These are phyloP conservation scores for Puya raimondii DNA, from an alignment of 176 grass and related monocot species.

Conservation along the genomic window DNA sequence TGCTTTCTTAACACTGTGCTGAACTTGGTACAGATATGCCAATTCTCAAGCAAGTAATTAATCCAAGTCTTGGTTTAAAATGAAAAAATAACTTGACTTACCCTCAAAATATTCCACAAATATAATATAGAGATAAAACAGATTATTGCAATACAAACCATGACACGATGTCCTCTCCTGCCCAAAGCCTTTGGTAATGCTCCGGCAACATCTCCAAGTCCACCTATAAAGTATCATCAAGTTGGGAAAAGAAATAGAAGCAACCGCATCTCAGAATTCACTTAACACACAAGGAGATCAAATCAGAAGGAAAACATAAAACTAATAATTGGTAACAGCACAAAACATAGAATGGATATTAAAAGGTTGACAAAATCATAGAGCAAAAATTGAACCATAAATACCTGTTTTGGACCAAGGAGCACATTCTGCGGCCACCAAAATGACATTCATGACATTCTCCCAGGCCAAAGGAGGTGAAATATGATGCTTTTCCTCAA, in stretches of 20 bases:
- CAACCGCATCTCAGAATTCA: background rate
- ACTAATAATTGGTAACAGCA: background rate
- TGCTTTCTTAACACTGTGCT: background rate
- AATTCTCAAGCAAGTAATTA: background rate
- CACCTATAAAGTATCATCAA: constrained; percentile 47
- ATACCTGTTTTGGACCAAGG: constrained; percentile 99
- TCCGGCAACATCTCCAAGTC: constrained; percentile 96
- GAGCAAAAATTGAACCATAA: constrained; percentile 1
- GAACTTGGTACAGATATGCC: background rate
- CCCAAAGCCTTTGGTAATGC: constrained; percentile 91
- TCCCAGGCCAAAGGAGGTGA: constrained; percentile 30
- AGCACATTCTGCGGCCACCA: constrained; percentile 79
- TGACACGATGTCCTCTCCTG: constrained; percentile 90
- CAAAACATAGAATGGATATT: constrained; percentile 3
- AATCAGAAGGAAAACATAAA: background rate
- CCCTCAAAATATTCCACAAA: background rate
- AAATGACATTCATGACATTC: constrained; percentile 72
- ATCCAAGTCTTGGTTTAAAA: background rate
- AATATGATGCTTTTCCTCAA: constrained; percentile 35
- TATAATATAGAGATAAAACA: constrained; percentile 19
- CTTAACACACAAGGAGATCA: background rate
- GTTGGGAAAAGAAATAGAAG: background rate
- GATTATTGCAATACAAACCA: constrained; percentile 49
- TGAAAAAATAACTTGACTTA: background rate
- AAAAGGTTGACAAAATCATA: constrained; percentile 1